phyloP scores from a whole-genome alignment of 2,329 filamentous ascomycete species.

The Fusarium zealandicum region DNA sequence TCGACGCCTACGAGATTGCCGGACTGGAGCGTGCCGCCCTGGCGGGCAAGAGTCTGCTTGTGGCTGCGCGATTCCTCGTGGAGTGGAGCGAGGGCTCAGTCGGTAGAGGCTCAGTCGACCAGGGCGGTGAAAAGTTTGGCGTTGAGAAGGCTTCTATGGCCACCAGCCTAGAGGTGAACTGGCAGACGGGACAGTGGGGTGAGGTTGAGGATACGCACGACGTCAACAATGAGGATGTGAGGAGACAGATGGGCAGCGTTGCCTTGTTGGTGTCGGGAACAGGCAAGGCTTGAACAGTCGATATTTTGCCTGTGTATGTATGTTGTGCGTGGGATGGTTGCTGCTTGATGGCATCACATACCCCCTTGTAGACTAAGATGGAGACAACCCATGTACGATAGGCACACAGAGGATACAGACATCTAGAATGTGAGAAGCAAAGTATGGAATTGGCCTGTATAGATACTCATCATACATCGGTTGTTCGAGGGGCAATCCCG shows the following conservation, averaged over 20 bases:
- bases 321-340: too few species aligned
- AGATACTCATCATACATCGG: neutral
- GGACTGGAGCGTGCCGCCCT: slow-evolving; percentile 84
- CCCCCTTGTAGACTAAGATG: slow-evolving; percentile 26
- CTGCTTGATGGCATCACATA: neutral
- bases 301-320: neutral
- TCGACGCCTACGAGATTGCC: slow-evolving; percentile 82
- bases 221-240: slow-evolving; percentile 89
- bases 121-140: slow-evolving; percentile 65
- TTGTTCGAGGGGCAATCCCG: neutral
- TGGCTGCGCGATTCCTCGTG: slow-evolving; percentile 76
- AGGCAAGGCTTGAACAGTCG: slow-evolving; percentile 38
- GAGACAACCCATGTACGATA: slow-evolving; percentile 25
- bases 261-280: slow-evolving; percentile 78
- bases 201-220: slow-evolving; percentile 99
- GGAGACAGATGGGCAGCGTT: slow-evolving; percentile 86
- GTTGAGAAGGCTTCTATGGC: slow-evolving; percentile 83
- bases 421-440: neutral
- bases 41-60: slow-evolving; percentile 85
- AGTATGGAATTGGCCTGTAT: neutral
- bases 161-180: slow-evolving; percentile 83
- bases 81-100: slow-evolving; percentile 85
- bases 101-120: slow-evolving; percentile 53
- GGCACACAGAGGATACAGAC: neutral
- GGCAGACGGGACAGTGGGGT: slow-evolving; percentile 92